Conservation (phyloP, 2,329 filamentous ascomycete genomes). For the Geoglossum cookeanum region DNA sequence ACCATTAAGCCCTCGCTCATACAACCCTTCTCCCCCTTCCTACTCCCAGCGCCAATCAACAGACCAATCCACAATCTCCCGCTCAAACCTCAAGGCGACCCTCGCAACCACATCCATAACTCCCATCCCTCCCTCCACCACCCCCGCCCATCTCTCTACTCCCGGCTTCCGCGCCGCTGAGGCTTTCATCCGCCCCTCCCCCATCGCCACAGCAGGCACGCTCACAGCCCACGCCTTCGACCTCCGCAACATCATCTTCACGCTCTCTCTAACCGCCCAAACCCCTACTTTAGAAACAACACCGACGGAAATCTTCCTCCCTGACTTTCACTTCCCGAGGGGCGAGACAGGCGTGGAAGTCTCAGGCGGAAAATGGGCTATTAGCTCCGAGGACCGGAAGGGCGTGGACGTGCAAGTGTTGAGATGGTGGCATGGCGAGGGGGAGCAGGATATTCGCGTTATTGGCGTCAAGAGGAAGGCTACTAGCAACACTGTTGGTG, state of each 20-base stretch:
- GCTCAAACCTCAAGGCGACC: constrained; percentile 54
- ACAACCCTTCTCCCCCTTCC: constrained; percentile 27
- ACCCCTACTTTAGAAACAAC: constrained; percentile 39
- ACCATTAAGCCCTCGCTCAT: constrained; percentile 16
- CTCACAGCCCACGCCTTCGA: constrained; percentile 63
- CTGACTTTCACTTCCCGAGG: constrained; percentile 80
- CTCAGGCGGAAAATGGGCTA: constrained; percentile 77
- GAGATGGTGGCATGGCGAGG: constrained; percentile 83
- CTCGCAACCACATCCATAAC: constrained; percentile 43
- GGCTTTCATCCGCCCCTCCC: constrained; percentile 74
- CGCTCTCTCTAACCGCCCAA: constrained; percentile 45
- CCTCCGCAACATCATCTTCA: constrained; percentile 58
- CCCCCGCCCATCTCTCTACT: constrained; percentile 39
- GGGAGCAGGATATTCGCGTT: constrained; percentile 62
- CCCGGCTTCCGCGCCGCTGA: constrained; percentile 78
- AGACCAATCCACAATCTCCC: constrained; percentile 39
- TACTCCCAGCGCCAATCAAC: constrained; percentile 33
- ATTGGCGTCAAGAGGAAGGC: constrained; percentile 49
- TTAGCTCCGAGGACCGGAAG: constrained; percentile 48
- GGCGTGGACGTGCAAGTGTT: constrained; percentile 54
- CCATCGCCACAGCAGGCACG: constrained; percentile 54
- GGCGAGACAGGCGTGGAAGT: constrained; percentile 53
- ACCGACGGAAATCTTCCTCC: constrained; percentile 71
- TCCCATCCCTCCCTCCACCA: constrained; percentile 12
- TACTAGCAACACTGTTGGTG: constrained; percentile 12